Evolutionary conservation across 1,284 basidiomycete genomes (phyloP).

Genomic region (Peniophora sp.): DNA sequence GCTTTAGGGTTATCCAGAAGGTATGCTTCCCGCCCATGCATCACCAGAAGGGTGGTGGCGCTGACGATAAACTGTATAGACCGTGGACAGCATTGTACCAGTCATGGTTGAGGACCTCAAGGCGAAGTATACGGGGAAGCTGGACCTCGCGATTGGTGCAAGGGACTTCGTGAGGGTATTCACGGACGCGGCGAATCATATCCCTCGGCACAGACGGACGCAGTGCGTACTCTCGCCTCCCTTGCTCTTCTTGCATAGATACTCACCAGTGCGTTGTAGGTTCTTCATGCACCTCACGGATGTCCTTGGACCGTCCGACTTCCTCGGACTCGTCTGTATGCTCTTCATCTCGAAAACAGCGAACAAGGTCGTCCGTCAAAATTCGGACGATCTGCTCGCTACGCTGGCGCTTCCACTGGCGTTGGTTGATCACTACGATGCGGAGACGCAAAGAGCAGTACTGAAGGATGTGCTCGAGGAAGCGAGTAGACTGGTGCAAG

Average conservation of each 20-base stretch:
- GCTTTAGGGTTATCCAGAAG: slow-evolving; percentile 92
- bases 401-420: slow-evolving; percentile 63
- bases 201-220: slow-evolving; percentile 81
- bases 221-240: slow-evolving; percentile 40
- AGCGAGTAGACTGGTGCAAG: slow-evolving; percentile 47
- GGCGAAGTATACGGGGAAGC: slow-evolving; percentile 37
- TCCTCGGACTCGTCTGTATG: slow-evolving; percentile 81
- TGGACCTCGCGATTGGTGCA: slow-evolving; percentile 60
- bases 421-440: slow-evolving; percentile 52
- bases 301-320: slow-evolving; percentile 75
- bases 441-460: slow-evolving; percentile 53
- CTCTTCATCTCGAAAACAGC: slow-evolving; percentile 78
- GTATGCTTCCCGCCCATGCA: slow-evolving; percentile 27
- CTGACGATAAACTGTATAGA: slow-evolving; percentile 35
- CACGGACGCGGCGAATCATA: slow-evolving; percentile 80
- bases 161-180: slow-evolving; percentile 81
- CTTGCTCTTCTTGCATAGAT: slow-evolving; percentile 2
- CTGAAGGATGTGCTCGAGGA: slow-evolving; percentile 65
- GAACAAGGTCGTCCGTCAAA: slow-evolving; percentile 65
- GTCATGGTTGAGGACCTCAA: slow-evolving; percentile 80
- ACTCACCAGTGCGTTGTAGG: slow-evolving; percentile 27
- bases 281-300: slow-evolving; percentile 92
- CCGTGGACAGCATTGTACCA: slow-evolving; percentile 88
- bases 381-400: slow-evolving; percentile 46
- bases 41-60: neutral